These are phyloP conservation scores for Rosa rugosa DNA, from an alignment of 306 rosid species.

Conservation along the genomic window DNA sequence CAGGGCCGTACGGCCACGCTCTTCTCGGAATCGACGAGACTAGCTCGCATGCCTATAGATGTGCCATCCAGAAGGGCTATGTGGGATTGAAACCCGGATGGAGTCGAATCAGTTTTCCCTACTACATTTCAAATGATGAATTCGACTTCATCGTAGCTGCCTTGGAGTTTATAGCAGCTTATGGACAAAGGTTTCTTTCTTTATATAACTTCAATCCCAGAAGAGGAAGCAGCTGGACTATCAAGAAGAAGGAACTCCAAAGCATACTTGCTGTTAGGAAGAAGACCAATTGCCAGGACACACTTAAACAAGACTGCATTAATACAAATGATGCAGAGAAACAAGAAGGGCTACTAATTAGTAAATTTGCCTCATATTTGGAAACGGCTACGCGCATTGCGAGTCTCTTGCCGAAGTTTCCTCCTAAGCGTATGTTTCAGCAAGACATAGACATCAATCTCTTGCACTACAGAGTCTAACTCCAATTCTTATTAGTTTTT, in stretches of 20 bases:
- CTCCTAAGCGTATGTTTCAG: slow-evolving; percentile 41
- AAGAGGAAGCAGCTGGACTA: slow-evolving; percentile 65
- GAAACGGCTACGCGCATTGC: slow-evolving; percentile 52
- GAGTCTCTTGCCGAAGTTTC: slow-evolving; percentile 56
- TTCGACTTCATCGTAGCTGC: slow-evolving; percentile 70
- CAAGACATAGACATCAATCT: slow-evolving; percentile 38
- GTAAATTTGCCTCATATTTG: slow-evolving; percentile 34
- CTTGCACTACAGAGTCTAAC: slow-evolving; percentile 53
- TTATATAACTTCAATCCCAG: slow-evolving; percentile 53
- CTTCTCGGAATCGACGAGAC: slow-evolving; percentile 56
- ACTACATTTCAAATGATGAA: slow-evolving; percentile 69
- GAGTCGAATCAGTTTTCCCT: slow-evolving; percentile 85
- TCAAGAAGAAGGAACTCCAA: slow-evolving; percentile 43
- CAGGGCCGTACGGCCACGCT: slow-evolving; percentile 84
- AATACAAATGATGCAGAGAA: slow-evolving; percentile 14
- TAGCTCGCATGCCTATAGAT: slow-evolving; percentile 56
- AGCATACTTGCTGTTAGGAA: slow-evolving; percentile 16
- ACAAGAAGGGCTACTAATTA: slow-evolving; percentile 9
- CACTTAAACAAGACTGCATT: not conserved
- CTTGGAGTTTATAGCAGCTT: slow-evolving; percentile 67
- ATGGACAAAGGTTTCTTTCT: slow-evolving; percentile 77
- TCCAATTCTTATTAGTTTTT: too few species aligned
- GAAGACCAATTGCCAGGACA: slow-evolving; percentile 24
- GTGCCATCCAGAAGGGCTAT: slow-evolving; percentile 64
- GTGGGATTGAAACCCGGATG: slow-evolving; percentile 85